Percentiles rank a stretch among this genome's conserved stretches.
Conservation (phyloP, 2,329 filamentous ascomycete genomes). For the Fusarium sp. region DNA sequence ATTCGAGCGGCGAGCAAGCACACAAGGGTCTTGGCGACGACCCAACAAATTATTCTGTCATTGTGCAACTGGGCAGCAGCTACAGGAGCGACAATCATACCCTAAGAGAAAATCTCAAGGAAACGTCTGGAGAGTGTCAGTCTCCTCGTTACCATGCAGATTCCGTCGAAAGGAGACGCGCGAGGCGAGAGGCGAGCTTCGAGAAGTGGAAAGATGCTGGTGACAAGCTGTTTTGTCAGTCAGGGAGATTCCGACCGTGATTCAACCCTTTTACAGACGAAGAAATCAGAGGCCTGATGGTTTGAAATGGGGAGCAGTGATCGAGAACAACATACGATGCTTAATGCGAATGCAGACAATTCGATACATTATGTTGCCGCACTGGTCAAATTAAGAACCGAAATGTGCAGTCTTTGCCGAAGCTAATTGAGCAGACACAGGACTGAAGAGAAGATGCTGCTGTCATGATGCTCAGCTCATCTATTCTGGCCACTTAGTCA, state of each 20-base stretch:
- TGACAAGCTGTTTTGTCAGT: constrained; percentile 40
- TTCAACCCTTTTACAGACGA: background rate
- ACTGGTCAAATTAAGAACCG: constrained; percentile 3
- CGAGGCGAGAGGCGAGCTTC: constrained; percentile 40
- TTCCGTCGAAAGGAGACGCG: constrained; percentile 23
- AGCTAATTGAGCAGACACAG: background rate
- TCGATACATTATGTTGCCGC: constrained; percentile 7
- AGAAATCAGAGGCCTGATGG: background rate
- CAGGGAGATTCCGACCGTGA: constrained; percentile 29
- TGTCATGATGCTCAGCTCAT: background rate
- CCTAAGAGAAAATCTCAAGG: background rate
- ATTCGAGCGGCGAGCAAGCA: constrained; percentile 2
- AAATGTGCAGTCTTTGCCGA: background rate
- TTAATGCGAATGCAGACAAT: constrained; percentile 10
- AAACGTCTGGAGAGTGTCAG: constrained; percentile 1
- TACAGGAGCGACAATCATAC: constrained; percentile 15
- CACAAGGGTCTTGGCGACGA: constrained; percentile 15
- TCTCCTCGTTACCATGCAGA: constrained; percentile 6
- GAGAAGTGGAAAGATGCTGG: constrained; percentile 44
- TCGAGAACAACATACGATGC: constrained; percentile 1
- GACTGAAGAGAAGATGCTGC: background rate
- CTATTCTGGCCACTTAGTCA: too few species aligned
- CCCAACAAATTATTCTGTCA: constrained; percentile 19
- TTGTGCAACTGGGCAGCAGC: constrained; percentile 29
- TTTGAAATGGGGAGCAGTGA: background rate